Percentiles rank a stretch among this genome's conserved stretches.
Conservation (phyloP, 2,329 filamentous ascomycete species). For the Intubia oerlemansii region DNA sequence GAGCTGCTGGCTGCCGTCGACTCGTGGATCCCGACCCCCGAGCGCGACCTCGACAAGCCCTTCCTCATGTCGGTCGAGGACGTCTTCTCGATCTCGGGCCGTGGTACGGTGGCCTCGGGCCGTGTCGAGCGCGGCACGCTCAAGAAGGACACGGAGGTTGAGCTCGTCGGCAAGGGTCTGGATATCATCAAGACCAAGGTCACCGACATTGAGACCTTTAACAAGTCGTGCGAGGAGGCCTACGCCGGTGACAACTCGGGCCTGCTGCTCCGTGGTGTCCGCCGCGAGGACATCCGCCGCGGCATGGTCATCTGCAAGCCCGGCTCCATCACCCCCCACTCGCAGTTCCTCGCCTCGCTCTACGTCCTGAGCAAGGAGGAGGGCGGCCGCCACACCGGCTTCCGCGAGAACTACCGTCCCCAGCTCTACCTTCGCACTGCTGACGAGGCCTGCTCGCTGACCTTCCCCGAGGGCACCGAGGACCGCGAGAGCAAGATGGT, state of each 20-base stretch:
- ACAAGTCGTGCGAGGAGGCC: slow-evolving; percentile 96
- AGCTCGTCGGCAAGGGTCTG: slow-evolving; percentile 73
- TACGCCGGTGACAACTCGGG: slow-evolving; percentile 96
- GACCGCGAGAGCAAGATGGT: slow-evolving; percentile 58
- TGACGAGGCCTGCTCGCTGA: slow-evolving; percentile 56
- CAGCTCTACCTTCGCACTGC: slow-evolving; percentile 93
- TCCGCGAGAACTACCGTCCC: slow-evolving; percentile 88
- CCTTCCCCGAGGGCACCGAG: slow-evolving; percentile 68
- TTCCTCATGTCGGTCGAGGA: slow-evolving; percentile 98
- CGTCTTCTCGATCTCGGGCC: slow-evolving; percentile 74
- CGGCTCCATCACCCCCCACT: slow-evolving; percentile 66
- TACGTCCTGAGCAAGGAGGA: slow-evolving; percentile 97
- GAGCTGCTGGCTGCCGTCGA: slow-evolving; percentile 82
- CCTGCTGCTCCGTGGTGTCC: slow-evolving; percentile 84
- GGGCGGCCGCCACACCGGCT: slow-evolving; percentile 90
- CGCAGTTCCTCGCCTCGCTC: slow-evolving; percentile 84
- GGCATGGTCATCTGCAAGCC: slow-evolving; percentile 88
- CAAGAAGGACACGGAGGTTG: slow-evolving; percentile 87
- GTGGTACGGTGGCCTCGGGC: slow-evolving; percentile 90
- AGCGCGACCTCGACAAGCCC: slow-evolving; percentile 89
- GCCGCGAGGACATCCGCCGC: slow-evolving; percentile 81
- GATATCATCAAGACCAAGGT: slow-evolving; percentile 93
- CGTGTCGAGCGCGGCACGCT: slow-evolving; percentile 90
- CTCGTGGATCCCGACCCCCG: slow-evolving; percentile 85
- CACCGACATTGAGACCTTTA: slow-evolving; percentile 99